Evolutionary conservation across 352 stramenopile species (phyloP).

Genomic region (Phytopythium boreale): DNA sequence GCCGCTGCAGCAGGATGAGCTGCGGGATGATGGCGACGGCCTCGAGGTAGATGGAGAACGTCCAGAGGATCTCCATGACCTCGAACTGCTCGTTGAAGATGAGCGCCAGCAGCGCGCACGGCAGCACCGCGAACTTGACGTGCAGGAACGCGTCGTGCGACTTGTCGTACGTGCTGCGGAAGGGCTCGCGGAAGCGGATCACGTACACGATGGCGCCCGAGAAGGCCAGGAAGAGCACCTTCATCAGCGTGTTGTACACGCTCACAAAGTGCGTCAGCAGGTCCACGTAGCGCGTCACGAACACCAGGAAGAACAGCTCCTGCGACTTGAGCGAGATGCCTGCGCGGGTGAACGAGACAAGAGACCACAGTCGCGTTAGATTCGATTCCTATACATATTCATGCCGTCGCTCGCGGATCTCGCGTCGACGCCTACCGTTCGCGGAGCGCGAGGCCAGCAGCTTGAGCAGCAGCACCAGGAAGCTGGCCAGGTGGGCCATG

Average conservation of each 20-base stretch:
- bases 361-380: no score
- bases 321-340: slow-evolving; percentile 99
- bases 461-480: slow-evolving; percentile 97
- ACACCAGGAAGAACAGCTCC: slow-evolving; percentile 99
- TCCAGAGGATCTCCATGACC: slow-evolving; percentile 96
- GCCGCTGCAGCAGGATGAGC: slow-evolving; percentile 98
- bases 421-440: slow-evolving; percentile 49
- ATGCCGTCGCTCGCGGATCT: no score
- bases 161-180: slow-evolving; percentile 98
- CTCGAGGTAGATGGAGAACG: slow-evolving; percentile 99
- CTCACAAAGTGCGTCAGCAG: slow-evolving; percentile 95
- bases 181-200: slow-evolving; percentile 95
- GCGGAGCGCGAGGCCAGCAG: slow-evolving; percentile 87
- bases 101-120: slow-evolving; percentile 94
- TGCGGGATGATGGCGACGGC: slow-evolving; percentile 98
- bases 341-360: slow-evolving; percentile 23
- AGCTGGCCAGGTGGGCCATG: slow-evolving; percentile 99
- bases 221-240: slow-evolving; percentile 96
- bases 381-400: no score
- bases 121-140: slow-evolving; percentile 96
- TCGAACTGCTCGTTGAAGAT: slow-evolving; percentile 94
- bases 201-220: slow-evolving; percentile 98
- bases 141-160: slow-evolving; percentile 99
- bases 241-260: slow-evolving; percentile 99
- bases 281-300: slow-evolving; percentile 98